These are phyloP conservation scores for Teunomyces barrocoloradensis DNA, from an alignment of 805 yeast genomes.

Conservation along the genomic window DNA sequence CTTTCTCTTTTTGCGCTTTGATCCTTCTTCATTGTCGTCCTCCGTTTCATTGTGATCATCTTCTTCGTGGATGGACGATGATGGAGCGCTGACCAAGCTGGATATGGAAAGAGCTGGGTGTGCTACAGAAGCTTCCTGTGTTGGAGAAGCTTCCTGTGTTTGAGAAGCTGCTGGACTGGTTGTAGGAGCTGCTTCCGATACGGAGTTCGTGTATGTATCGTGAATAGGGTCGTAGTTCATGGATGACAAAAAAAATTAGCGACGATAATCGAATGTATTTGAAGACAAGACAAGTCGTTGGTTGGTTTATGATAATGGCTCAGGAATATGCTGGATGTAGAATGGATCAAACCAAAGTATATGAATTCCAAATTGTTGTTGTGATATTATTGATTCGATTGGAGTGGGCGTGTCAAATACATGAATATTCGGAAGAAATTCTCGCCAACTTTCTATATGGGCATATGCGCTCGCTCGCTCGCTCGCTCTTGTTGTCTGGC, in stretches of 20 bases:
- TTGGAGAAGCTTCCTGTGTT: not conserved
- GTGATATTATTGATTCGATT: not conserved
- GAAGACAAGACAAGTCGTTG: not conserved
- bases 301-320: not conserved
- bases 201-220: slow-evolving; percentile 25
- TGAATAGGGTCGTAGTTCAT: slow-evolving; percentile 47
- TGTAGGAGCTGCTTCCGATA: not conserved
- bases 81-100: slow-evolving; percentile 7
- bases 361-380: not conserved
- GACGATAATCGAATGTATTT: not conserved
- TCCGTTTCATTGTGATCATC: slow-evolving; percentile 7
- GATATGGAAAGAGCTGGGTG: slow-evolving; percentile 8
- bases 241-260: not conserved
- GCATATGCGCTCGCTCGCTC: not conserved
- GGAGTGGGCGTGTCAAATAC: not conserved
- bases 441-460: not conserved
- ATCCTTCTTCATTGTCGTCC: slow-evolving; percentile 11
- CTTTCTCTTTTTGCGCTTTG: slow-evolving; percentile 17
- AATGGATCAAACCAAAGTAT: not conserved
- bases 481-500: not conserved
- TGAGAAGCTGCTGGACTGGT: not conserved
- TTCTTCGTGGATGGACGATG: not conserved
- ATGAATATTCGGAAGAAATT: not conserved
- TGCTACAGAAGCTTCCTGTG: not conserved
- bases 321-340: not conserved